phyloP scores from a whole-genome alignment of 1,284 basidiomycete genomes.

The Ustilago loliicola region DNA sequence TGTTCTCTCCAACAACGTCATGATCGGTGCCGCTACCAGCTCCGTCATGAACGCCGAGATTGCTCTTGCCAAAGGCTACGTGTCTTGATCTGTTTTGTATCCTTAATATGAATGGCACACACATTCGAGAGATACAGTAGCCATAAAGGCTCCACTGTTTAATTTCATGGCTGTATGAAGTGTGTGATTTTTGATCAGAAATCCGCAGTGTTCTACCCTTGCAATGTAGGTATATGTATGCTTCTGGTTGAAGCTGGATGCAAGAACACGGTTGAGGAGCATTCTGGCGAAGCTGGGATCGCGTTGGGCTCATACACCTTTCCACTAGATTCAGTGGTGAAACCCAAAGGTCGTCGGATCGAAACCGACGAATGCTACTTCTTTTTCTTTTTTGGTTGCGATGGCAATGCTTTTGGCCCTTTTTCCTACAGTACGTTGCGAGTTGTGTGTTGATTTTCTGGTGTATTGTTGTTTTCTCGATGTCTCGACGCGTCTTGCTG shows the following conservation, averaged over 20 bases:
- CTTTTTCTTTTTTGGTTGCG: constrained; percentile 14
- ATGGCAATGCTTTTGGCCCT: no score
- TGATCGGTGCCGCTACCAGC: constrained; percentile 95
- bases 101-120: not conserved
- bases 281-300: constrained; percentile 53
- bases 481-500: no score
- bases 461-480: not conserved
- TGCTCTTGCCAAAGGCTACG: constrained; percentile 83
- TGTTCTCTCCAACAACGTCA: constrained; percentile 92
- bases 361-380: constrained; percentile 59
- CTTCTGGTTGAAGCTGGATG: no score
- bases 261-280: constrained; percentile 10
- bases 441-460: not conserved
- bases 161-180: no score
- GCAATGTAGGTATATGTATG: no score
- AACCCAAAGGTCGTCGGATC: constrained; percentile 63
- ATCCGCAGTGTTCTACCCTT: no score
- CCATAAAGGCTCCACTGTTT: no score
- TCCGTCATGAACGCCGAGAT: constrained; percentile 98
- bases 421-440: no score
- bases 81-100: constrained; percentile 17
- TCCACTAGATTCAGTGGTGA: constrained; percentile 30
- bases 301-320: constrained; percentile 57
- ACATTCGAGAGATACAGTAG: not conserved
- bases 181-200: no score